phyloP scores from a whole-genome alignment of 805 yeast genomes.

The Candida fluviatilis region DNA sequence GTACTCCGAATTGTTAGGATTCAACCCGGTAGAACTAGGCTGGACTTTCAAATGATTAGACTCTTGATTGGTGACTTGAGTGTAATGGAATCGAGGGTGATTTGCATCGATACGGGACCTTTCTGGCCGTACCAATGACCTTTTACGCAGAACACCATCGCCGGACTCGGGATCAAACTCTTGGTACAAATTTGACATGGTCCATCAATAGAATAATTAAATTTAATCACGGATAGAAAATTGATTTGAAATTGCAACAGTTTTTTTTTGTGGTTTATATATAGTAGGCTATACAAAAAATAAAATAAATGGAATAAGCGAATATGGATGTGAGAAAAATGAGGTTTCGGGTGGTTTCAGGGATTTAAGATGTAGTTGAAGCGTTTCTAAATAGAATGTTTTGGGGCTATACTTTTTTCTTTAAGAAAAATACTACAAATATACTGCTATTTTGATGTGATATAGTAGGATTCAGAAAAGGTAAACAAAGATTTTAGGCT shows the following conservation, averaged over 20 bases:
- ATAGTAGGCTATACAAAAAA: no score
- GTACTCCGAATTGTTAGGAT: conserved; percentile 35
- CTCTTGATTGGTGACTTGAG: conserved; percentile 67
- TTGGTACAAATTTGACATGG: conserved; percentile 16
- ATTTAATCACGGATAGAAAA: neutral
- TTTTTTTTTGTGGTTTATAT: no score
- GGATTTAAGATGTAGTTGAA: no score
- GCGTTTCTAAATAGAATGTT: no score
- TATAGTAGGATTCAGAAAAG: no score
- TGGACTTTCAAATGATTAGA: conserved; percentile 56
- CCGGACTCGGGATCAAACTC: conserved; percentile 43
- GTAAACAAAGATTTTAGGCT: no score
- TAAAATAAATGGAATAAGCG: no score
- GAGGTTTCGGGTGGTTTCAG: no score
- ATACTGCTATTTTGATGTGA: no score
- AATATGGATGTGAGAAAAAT: no score
- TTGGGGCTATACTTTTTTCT: no score
- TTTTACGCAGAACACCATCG: conserved; percentile 44
- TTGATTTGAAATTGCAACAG: neutral
- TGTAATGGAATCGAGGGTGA: conserved; percentile 75
- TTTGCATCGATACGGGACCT: conserved; percentile 62
- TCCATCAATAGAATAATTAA: neutral
- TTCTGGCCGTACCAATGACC: conserved; percentile 82
- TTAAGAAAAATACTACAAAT: no score
- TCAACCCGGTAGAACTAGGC: conserved; percentile 71